Percentiles rank a stretch among this genome's conserved stretches.
Conservation (phyloP, 2,329 filamentous ascomycete species). For the Ophiostoma tasmaniense region DNA sequence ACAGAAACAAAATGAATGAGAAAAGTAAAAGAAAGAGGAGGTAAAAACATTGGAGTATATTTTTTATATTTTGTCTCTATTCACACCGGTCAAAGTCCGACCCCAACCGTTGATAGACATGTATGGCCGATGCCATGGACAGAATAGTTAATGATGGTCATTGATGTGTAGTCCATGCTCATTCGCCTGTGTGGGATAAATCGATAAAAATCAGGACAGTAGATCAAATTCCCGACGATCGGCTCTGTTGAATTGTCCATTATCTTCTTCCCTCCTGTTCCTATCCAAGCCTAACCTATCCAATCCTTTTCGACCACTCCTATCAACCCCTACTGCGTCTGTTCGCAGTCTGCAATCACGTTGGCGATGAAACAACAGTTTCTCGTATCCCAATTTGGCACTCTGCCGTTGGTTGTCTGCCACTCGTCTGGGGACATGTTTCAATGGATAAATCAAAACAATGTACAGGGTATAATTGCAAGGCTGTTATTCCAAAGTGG, state of each 20-base stretch:
- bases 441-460: background rate
- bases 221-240: background rate
- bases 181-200: background rate
- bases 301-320: too few relatives aligned
- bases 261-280: too few relatives aligned
- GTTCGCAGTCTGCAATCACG: background rate
- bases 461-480: background rate
- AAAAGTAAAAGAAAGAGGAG: background rate
- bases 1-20: background rate
- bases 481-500: background rate
- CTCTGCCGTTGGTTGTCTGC: background rate
- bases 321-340: background rate
- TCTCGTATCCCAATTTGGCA: conserved; percentile 38
- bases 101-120: background rate
- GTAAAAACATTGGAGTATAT: background rate
- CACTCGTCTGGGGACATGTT: background rate
- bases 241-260: background rate
- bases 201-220: background rate
- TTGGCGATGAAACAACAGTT: conserved; percentile 33
- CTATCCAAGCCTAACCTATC: too few relatives aligned
- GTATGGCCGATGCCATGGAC: background rate
- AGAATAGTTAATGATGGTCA: background rate
- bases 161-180: background rate
- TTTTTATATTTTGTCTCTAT: background rate
- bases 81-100: background rate